phyloP scores from a whole-genome alignment of 768 basidiomycete species.

The Serendipita sp. region DNA sequence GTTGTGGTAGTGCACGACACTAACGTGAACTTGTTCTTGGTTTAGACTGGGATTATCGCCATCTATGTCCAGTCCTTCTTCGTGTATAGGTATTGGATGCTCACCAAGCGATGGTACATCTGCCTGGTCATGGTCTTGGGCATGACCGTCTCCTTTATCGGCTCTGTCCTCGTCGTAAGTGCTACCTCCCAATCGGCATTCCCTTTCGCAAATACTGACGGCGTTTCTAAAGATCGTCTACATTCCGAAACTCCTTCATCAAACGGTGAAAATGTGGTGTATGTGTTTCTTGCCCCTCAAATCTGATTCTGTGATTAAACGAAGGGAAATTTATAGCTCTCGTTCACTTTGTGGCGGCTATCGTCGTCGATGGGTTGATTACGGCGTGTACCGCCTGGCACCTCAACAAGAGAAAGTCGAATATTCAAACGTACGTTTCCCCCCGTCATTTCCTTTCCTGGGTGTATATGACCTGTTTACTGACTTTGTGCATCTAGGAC shows the following conservation, averaged over 20 bases:
- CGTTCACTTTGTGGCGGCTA: slow-evolving; percentile 2
- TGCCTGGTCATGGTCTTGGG: not conserved
- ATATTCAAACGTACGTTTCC: not conserved
- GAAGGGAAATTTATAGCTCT: not conserved
- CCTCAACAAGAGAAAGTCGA: not conserved
- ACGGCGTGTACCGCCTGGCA: not conserved
- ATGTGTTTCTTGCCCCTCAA: not conserved
- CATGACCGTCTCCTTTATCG: not conserved
- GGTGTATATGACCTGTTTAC: not conserved
- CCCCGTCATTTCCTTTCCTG: not conserved
- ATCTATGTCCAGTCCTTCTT: slow-evolving; percentile 1
- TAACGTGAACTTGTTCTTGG: not conserved
- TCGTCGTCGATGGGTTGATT: not conserved
- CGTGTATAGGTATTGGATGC: slow-evolving; percentile 3
- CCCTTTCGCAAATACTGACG: not conserved
- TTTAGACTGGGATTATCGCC: slow-evolving; percentile 1
- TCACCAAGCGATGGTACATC: slow-evolving; percentile 2
- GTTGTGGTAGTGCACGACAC: not conserved
- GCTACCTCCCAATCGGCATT: not conserved
- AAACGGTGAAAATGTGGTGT: not conserved
- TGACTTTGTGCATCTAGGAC: not conserved
- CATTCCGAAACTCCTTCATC: not conserved
- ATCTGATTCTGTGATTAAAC: not conserved
- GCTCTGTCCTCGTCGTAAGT: not conserved
- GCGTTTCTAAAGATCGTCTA: not conserved